Evolutionary conservation across 2,329 filamentous ascomycete species (phyloP).

Genomic region (Fusarium zealandicum): DNA sequence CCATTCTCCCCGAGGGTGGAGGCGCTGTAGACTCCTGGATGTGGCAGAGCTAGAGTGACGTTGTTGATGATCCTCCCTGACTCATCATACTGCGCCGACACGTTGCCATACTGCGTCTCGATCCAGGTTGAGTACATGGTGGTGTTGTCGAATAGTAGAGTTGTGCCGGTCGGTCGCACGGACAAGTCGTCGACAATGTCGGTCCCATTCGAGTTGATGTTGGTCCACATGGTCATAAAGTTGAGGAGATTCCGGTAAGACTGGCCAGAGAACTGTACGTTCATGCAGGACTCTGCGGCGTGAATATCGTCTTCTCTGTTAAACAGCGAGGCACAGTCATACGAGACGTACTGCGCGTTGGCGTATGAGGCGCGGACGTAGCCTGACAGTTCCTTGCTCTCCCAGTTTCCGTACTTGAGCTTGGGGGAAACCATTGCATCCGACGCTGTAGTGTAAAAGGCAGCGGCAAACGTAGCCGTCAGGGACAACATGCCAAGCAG

Average conservation of each 20-base stretch:
- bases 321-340: conserved; percentile 69
- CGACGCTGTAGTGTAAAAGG: conserved; percentile 79
- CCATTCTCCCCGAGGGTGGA: conserved; percentile 66
- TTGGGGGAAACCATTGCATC: conserved; percentile 79
- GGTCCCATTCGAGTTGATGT: conserved; percentile 53
- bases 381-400: conserved; percentile 59
- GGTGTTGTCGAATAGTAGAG: conserved; percentile 74
- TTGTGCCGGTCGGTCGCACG: conserved; percentile 65
- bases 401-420: conserved; percentile 64
- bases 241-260: conserved; percentile 73
- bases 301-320: conserved; percentile 48
- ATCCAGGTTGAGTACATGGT: conserved; percentile 76
- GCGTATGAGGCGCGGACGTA: conserved; percentile 68
- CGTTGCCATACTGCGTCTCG: conserved; percentile 60
- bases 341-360: conserved; percentile 63
- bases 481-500: conserved; percentile 71
- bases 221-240: conserved; percentile 65
- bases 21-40: conserved; percentile 71
- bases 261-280: conserved; percentile 73
- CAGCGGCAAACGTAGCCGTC: conserved; percentile 68
- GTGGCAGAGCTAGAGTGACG: conserved; percentile 79
- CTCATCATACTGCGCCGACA: conserved; percentile 56
- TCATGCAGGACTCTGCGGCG: conserved; percentile 65
- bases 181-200: conserved; percentile 50
- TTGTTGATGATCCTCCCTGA: conserved; percentile 73